phyloP scores from a whole-genome alignment of 768 basidiomycete genomes.

The Suillus placidus region DNA sequence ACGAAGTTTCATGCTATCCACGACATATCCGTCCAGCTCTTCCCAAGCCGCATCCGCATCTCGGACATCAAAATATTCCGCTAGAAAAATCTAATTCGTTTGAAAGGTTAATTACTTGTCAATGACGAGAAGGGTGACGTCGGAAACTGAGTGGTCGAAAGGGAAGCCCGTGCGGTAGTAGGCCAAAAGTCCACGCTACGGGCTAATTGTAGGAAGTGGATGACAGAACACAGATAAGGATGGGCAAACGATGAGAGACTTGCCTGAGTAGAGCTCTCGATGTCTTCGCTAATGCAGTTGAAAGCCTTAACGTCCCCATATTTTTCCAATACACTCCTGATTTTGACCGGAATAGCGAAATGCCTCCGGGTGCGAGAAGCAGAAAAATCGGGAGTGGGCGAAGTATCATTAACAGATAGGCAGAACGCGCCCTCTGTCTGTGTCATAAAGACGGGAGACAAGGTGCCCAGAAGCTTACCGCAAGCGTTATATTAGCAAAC shows the following conservation, averaged over 20 bases:
- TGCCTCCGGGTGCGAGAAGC: constrained; percentile 21
- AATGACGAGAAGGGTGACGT: neutral
- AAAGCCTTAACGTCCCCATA: constrained; percentile 37
- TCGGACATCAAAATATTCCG: constrained; percentile 72
- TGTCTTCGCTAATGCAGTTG: constrained; percentile 27
- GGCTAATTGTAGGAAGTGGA: neutral
- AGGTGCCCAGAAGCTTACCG: constrained; percentile 53
- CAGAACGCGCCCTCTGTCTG: constrained; percentile 55
- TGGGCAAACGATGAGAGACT: constrained; percentile 17
- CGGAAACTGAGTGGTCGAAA: constrained; percentile 1
- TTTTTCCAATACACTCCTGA: constrained; percentile 32
- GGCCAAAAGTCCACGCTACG: constrained; percentile 13
- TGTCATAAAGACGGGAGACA: constrained; percentile 48
- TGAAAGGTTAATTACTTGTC: neutral
- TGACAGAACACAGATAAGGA: neutral
- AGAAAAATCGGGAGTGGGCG: constrained; percentile 22
- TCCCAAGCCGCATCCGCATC: constrained; percentile 54
- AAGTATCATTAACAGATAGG: constrained; percentile 42
- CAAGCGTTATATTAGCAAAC: constrained; percentile 14
- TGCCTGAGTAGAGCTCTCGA: constrained; percentile 31
- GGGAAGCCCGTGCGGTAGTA: constrained; percentile 6
- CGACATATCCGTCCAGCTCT: constrained; percentile 48
- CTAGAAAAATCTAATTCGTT: constrained; percentile 45
- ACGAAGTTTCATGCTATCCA: constrained; percentile 56
- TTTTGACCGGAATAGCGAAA: constrained; percentile 31